Conservation (phyloP, 345 rosid genomes). For the Raphanus raphanistrum region DNA sequence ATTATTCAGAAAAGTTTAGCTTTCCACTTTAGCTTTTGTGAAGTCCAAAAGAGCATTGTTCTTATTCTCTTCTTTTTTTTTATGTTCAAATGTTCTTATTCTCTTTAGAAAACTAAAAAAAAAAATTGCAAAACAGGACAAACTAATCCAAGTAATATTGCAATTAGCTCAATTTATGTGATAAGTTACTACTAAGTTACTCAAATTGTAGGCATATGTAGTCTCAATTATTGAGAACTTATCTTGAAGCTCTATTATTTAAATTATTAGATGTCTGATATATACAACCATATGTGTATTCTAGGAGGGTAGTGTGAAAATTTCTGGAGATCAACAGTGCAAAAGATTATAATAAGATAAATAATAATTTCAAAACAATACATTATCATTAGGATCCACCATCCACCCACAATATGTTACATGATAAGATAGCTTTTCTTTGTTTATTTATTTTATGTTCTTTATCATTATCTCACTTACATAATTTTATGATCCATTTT, state of each 20-base stretch:
- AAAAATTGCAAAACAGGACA: not conserved
- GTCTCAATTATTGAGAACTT: slow-evolving; percentile 1
- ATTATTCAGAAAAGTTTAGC: slow-evolving; percentile 10
- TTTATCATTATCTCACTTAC: slow-evolving; percentile 25
- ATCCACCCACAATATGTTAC: slow-evolving; percentile 30
- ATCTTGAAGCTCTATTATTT: not conserved
- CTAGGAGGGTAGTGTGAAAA: slow-evolving; percentile 21
- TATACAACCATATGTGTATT: not conserved
- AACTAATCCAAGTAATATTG: not conserved
- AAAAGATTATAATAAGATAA: slow-evolving; percentile 6
- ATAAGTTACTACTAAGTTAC: not conserved
- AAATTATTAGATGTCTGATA: not conserved
- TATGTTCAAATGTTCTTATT: not conserved
- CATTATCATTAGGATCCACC: slow-evolving; percentile 25
- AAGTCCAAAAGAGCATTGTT: slow-evolving; percentile 32
- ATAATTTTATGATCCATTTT: not conserved
- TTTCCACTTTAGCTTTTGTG: slow-evolving; percentile 20
- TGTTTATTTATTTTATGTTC: not conserved
- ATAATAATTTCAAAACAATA: slow-evolving; percentile 1
- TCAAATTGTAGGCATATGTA: not conserved
- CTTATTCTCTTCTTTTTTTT: slow-evolving; percentile 12
- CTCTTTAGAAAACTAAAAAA: not conserved
- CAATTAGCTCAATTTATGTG: not conserved
- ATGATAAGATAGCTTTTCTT: slow-evolving; percentile 21
- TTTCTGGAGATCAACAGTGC: slow-evolving; percentile 18